A percentile compares a stretch with the other conserved stretches of the same genome.
Conservation (phyloP, 192 early-diverging fungal genomes). For the Umbelopsis sp. region DNA sequence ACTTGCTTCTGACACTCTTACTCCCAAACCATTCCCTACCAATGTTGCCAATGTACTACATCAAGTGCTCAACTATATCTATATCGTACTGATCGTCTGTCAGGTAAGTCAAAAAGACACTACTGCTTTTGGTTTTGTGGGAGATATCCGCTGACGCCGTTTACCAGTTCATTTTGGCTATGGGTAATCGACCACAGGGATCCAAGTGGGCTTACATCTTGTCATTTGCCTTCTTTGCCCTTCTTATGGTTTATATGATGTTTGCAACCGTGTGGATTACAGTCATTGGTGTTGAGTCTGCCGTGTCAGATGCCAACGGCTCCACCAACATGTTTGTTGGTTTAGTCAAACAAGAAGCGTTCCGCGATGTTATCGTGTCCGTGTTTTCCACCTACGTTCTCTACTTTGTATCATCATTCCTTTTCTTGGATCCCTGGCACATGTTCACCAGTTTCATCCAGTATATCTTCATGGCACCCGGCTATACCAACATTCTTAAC, state of each 20-base stretch:
- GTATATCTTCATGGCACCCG: slow-evolving; percentile 75
- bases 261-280: slow-evolving; percentile 75
- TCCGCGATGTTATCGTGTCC: slow-evolving; percentile 67
- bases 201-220: slow-evolving; percentile 71
- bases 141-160: neutral
- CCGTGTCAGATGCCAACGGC: slow-evolving; percentile 52
- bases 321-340: slow-evolving; percentile 63
- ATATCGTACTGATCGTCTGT: slow-evolving; percentile 70
- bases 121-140: slow-evolving; percentile 50
- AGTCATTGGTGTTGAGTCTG: slow-evolving; percentile 61
- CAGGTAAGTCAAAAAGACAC: slow-evolving; percentile 60
- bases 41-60: slow-evolving; percentile 45
- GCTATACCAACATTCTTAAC: slow-evolving; percentile 80
- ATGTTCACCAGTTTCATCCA: slow-evolving; percentile 75
- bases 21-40: slow-evolving; percentile 38
- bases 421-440: slow-evolving; percentile 81
- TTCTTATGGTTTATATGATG: slow-evolving; percentile 87
- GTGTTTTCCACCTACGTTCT: slow-evolving; percentile 69
- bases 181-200: slow-evolving; percentile 95
- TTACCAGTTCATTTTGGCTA: slow-evolving; percentile 73
- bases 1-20: slow-evolving; percentile 24
- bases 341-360: slow-evolving; percentile 57
- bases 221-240: slow-evolving; percentile 80
- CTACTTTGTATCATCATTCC: slow-evolving; percentile 63
- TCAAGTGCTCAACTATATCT: slow-evolving; percentile 48